Percentiles rank a stretch among this genome's conserved stretches.
These are phyloP conservation scores for Phanerochaete sordida DNA, from an alignment of 768 basidiomycete genomes.

Conservation along the genomic window DNA sequence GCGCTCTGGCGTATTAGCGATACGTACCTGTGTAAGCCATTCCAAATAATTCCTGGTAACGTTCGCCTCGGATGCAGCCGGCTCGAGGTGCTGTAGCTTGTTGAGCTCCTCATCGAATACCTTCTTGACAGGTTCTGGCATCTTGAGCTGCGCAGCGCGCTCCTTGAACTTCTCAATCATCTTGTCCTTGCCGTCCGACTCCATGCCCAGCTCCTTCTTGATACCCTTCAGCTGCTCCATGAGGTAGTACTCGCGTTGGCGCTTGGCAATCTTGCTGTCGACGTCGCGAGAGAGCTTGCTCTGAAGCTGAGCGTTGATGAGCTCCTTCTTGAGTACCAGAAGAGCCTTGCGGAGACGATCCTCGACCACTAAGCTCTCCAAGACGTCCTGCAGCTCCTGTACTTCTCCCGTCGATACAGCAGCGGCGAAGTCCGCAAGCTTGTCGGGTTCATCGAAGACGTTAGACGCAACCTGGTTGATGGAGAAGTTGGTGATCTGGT, in stretches of 20 bases:
- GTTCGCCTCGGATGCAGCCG: constrained; percentile 88
- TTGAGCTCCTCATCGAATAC: constrained; percentile 95
- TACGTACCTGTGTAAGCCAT: constrained; percentile 78
- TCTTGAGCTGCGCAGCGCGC: constrained; percentile 73
- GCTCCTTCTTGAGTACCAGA: constrained; percentile 93
- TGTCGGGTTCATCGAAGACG: constrained; percentile 96
- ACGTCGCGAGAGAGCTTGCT: constrained; percentile 91
- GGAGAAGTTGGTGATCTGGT: constrained; percentile 95
- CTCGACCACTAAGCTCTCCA: constrained; percentile 82
- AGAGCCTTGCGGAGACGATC: constrained; percentile 89
- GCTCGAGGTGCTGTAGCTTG: constrained; percentile 87
- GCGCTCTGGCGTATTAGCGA: background rate
- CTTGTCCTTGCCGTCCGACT: constrained; percentile 93
- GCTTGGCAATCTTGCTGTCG: constrained; percentile 90
- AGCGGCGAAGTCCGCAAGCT: constrained; percentile 95
- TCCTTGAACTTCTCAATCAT: constrained; percentile 90
- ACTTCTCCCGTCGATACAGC: constrained; percentile 94
- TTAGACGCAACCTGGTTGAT: constrained; percentile 90
- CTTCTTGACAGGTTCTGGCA: constrained; percentile 88
- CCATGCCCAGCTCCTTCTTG: constrained; percentile 95
- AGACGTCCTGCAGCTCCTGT: constrained; percentile 86
- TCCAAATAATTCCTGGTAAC: constrained; percentile 95
- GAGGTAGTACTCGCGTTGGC: constrained; percentile 91
- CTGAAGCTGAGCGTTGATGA: constrained; percentile 95
- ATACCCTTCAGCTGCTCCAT: constrained; percentile 97